Base-by-base conservation (phyloP, 768 basidiomycete genomes). In the Hericium coralloides region DNA sequence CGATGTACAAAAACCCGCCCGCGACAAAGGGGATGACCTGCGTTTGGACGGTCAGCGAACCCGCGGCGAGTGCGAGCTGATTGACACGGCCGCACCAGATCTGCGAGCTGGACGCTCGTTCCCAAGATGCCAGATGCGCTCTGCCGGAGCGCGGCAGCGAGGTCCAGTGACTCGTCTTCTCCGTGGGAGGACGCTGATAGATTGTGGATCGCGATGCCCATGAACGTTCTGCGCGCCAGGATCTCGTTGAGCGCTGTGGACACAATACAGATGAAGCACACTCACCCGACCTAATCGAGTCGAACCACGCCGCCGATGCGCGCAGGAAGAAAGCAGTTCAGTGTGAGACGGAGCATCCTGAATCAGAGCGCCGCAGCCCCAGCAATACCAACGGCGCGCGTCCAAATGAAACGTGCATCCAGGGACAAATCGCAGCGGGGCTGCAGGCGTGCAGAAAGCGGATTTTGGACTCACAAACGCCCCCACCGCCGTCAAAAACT, bases 1-100 rank as follows among this genome's bases (percentile, higher is more conserved):
- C 93, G 66, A 95, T 94, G 72, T 94, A 95, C 65, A 95, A 74
- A 74, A 95, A 97, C 17, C 92, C 92, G 61, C 91, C 91, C 37
- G 91, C 90, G 48, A 92, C 90, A 67, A 90, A 91, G 15, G 90
- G 89, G 60, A 92, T 91, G 49, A 92, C 89, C 89, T 92, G 64
- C 62, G 59, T 55, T 36, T 41, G 62, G 22, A 31, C 31, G 31
- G 9, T 45, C 17, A 45, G n/a, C 17, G 43, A 45, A 5, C n/a
- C 43, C 12, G 22, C n/a, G 43, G 1, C 43, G 22, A 22, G 22
- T 45, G 22, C 26, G 49, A 36, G 52, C 53, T 53, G 26, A 31
- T 6, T 51, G 54, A 51, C 49, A 60, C 52, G 37, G 63, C 59
- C 87, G 73, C 65, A 92, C 92, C 67, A 97, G 72, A 72, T 97